A percentile compares a stretch with the other conserved stretches of the same genome.
Conservation (phyloP, 2,329 filamentous ascomycete genomes). For the Botryosphaeria dothidea region DNA sequence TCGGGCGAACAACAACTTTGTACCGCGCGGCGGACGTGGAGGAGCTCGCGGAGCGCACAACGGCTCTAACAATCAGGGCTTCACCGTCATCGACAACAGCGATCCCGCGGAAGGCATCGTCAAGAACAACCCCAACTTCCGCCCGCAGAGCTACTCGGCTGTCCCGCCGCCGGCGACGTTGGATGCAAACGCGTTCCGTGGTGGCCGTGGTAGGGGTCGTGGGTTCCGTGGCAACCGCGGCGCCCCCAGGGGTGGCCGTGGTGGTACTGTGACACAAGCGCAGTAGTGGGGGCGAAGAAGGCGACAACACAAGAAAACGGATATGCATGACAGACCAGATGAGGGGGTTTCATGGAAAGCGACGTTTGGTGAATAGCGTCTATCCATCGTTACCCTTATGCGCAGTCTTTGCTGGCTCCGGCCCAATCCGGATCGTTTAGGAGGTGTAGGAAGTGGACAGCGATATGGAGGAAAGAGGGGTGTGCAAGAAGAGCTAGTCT, state of each 20-base stretch:
- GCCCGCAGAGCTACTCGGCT: slow-evolving; percentile 47
- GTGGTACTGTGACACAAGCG: neutral
- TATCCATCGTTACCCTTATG: neutral
- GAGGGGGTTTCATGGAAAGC: neutral
- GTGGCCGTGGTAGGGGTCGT: slow-evolving; percentile 31
- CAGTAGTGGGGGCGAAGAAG: neutral
- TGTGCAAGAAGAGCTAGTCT: neutral
- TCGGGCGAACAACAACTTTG: slow-evolving; percentile 35
- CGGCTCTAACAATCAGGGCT: slow-evolving; percentile 43
- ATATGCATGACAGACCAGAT: neutral
- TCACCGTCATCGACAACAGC: slow-evolving; percentile 49
- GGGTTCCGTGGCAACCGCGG: slow-evolving; percentile 11
- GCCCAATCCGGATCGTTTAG: neutral
- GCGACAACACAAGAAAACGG: neutral
- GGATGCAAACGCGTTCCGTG: slow-evolving; percentile 30
- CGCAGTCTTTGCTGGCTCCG: neutral
- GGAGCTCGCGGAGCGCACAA: slow-evolving; percentile 20
- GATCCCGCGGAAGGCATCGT: slow-evolving; percentile 57
- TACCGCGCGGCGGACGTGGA: slow-evolving; percentile 43
- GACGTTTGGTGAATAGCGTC: neutral
- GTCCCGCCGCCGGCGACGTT: slow-evolving; percentile 39
- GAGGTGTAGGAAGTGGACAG: neutral
- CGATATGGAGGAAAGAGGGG: neutral
- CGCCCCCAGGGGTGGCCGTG: slow-evolving; percentile 8
- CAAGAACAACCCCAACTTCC: slow-evolving; percentile 57